Evolutionary conservation across 306 rosid genomes (phyloP), one percentile per base, ranked within the genome.

Genomic region (Begonia masoniana): DNA sequence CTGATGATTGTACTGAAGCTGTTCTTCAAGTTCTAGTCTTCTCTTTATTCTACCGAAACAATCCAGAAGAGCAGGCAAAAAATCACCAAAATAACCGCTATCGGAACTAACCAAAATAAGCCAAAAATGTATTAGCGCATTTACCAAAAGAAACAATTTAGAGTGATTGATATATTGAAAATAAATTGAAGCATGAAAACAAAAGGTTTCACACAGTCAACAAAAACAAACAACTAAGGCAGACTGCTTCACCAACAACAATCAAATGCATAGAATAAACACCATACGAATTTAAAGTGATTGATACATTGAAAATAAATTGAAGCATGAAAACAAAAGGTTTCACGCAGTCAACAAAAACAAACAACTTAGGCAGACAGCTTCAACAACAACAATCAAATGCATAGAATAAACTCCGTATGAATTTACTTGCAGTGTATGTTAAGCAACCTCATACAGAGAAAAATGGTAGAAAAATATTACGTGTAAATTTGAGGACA

Each of bases 81-180:
- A n/a, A n/a, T n/a, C n/a, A n/a, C n/a, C n/a, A n/a, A n/a, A 68
- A 92, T 62, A 41, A 79, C 68, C 47, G 83, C 60, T 47, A 83
- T 16, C 16, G 95, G 87, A 77, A 86, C 96, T 92, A 87, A 57
- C 55, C 87, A 76, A 51, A 64, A 51, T 59, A 45, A 48, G 41
- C 13, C 57, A 52, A 47, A 54, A 59, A 49, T 12, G 55, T 43
- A 14, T 45, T 51, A 52, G 50, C 46, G 11, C 13, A 51, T 45
- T 52, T 10, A 16, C 11, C 12, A 8, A 45, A 47, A 9, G 12
- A 15, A 52, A 52, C 7, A 56, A 11, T 5, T 15, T 41, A 41
- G 13, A 41, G 13, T 43, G 35, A 4, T 26, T 45, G 23, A 10
- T 45, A 45, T 45, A 15, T 47, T 14, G 39, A 36, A 61, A 51